Evolutionary conservation across 495 filamentous ascomycete species (phyloP), one percentile per base, ranked within the genome.

Genomic region (Penicillium argentinense): DNA sequence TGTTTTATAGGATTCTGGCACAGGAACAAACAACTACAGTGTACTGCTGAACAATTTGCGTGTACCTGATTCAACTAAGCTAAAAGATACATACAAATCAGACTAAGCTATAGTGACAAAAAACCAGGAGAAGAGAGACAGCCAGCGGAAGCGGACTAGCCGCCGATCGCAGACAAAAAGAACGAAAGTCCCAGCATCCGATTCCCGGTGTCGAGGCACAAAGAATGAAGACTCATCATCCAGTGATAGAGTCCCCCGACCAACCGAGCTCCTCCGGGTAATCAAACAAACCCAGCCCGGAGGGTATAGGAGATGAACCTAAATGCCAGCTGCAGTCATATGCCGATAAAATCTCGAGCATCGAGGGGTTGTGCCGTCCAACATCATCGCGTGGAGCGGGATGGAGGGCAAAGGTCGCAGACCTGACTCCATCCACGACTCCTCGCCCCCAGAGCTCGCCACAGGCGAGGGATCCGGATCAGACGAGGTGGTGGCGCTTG

Each of bases 221-320:
- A 56, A 53, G 32, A 60, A 57, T 17, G 39, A 56, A 49, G 17
- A 51, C 48, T 51, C 21, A 47, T 44, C 57, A 56, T 28, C 47
- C 57, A 45, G 60, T 56, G 57, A 53, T 36, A 60, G 66, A 60
- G 47, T 21, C 43, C 36, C 59, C 59, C 53, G 56, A 67, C 63
- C 29, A 47, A 29, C 45, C 47, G 44, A 67, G 71, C 69, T 47
- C 62, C 60, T 60, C 55, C 62, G 56, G 62, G 63, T 43, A 60
- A 67, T 58, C 23, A 54, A 53, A 48, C 51, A 56, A 58, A 46
- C 43, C 63, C 71, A 72, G 70, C 67, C 72, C 58, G 63, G 60
- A 70, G 64, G 49, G 59, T 42, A 11, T 76, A 76, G 75, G 74
- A 66, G 69, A 72, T 76, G 73, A 73, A 42, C 75, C 75, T 75